A percentile compares a stretch with the other conserved stretches of the same genome.
Evolutionary conservation across 768 basidiomycete species (phyloP).

Genomic region (Russula dissimulans): DNA sequence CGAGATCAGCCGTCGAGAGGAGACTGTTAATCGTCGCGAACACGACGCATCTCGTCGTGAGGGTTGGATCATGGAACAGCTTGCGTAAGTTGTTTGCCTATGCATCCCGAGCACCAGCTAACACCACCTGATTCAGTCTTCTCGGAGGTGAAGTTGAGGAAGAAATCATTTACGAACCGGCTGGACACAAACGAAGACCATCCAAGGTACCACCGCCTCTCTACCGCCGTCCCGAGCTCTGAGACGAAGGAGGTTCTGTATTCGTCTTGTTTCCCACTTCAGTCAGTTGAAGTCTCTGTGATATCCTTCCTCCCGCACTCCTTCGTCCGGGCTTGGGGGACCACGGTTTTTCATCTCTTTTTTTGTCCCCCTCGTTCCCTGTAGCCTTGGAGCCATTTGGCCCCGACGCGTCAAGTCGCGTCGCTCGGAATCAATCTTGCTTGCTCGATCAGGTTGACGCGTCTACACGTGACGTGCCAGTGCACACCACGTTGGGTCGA

Average conservation of each 20-base stretch:
- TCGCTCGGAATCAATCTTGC: slow-evolving; percentile 25
- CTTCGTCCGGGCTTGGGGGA: slow-evolving; percentile 91
- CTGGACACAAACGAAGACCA: slow-evolving; percentile 54
- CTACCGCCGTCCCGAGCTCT: slow-evolving; percentile 86
- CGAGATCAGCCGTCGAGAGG: slow-evolving; percentile 80
- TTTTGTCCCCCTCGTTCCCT: slow-evolving; percentile 62
- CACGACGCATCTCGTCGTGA: slow-evolving; percentile 83
- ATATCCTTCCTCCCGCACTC: slow-evolving; percentile 52
- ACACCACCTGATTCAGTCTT: slow-evolving; percentile 32
- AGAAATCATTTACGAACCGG: slow-evolving; percentile 71
- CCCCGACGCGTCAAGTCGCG: slow-evolving; percentile 12
- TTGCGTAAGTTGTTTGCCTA: slow-evolving; percentile 48
- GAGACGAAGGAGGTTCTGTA: slow-evolving; percentile 76
- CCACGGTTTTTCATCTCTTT: slow-evolving; percentile 55
- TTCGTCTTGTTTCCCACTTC: slow-evolving; percentile 30
- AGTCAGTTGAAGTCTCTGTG: slow-evolving; percentile 63
- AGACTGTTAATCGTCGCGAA: slow-evolving; percentile 75
- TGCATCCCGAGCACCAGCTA: background rate
- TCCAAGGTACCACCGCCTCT: slow-evolving; percentile 82
- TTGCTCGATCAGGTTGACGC: slow-evolving; percentile 17
- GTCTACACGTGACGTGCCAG: slow-evolving; percentile 20
- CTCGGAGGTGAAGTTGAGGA: slow-evolving; percentile 77
- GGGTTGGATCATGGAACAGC: slow-evolving; percentile 88
- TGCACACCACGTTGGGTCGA: slow-evolving; percentile 19
- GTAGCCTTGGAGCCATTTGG: slow-evolving; percentile 23